A percentile compares a stretch with the other conserved stretches of the same genome.
phyloP scores from a whole-genome alignment of 2,329 filamentous ascomycete species.

The Colletotrichum gigasporum region DNA sequence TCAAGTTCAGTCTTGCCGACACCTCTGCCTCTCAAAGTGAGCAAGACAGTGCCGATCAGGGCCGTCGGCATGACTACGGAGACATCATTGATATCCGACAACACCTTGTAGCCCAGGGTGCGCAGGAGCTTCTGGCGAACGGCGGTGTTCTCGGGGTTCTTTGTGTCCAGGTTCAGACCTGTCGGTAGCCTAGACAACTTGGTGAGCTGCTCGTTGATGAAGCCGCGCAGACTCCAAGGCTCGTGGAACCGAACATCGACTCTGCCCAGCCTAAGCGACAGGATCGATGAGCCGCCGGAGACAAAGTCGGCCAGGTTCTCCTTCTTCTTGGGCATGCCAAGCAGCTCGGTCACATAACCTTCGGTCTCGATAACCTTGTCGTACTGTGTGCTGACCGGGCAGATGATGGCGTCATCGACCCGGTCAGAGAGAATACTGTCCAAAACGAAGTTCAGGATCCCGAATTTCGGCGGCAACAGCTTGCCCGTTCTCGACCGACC shows the following conservation, averaged over 20 bases:
- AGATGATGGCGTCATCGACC: conserved; percentile 91
- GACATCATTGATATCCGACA: conserved; percentile 94
- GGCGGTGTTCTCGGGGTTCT: conserved; percentile 57
- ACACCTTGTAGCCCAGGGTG: conserved; percentile 89
- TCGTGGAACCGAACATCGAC: conserved; percentile 97
- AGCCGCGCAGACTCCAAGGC: conserved; percentile 89
- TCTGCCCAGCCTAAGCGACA: conserved; percentile 87
- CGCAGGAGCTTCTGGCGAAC: conserved; percentile 79
- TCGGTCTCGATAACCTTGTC: conserved; percentile 99
- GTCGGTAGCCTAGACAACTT: conserved; percentile 62
- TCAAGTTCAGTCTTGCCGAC: conserved; percentile 89
- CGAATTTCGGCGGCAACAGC: conserved; percentile 92
- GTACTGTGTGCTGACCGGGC: conserved; percentile 96
- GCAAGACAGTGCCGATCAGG: conserved; percentile 89
- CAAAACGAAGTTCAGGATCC: conserved; percentile 89
- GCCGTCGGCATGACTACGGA: conserved; percentile 99
- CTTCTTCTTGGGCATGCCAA: conserved; percentile 94
- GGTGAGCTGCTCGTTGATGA: conserved; percentile 79
- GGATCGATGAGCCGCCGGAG: conserved; percentile 82
- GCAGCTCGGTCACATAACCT: conserved; percentile 92
- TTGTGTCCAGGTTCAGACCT: conserved; percentile 55
- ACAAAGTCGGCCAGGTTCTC: conserved; percentile 92
- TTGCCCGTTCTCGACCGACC: conserved; percentile 94
- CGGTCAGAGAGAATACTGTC: conserved; percentile 90
- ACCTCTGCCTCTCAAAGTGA: conserved; percentile 90